Base-by-base conservation (phyloP, 805 yeast species). In the Yamadazyma takamatsuzukensis region DNA sequence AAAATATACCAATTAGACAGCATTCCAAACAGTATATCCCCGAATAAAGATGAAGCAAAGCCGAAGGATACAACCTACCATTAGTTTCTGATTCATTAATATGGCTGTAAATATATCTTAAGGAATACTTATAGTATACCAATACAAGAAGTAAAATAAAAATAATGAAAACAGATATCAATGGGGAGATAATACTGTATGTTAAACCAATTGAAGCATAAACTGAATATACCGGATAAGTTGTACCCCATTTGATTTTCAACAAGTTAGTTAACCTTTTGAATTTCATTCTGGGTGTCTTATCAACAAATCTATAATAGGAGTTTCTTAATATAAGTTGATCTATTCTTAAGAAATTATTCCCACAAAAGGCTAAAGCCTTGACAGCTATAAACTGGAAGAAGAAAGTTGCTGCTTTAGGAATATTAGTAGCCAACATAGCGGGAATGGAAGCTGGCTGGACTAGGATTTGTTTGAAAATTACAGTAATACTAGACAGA, bases 331-430 rank as follows among this genome's bases (percentile, higher is more conserved):
- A 50, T 4, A 75, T 38, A 25, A 88, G 63, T 13, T 68, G 72
- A 33, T 68, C 72, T 12, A 76, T 59, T 47, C 83, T 80, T 23
- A 88, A 49, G 25, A 89, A 64, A 39, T 78, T 78, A 36, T 76
- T 77, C 0, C 95, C 95, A 41, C 82, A 75, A 34, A 83, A 76
- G 1, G 89, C 74, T 35, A 88, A 60, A 0, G 95, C 90, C 55
- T 83, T 80, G 21, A 88, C 65, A 0, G 85, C 59, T 23, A 87
- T 62, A 48, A 81, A 86, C 3, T 89, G 83, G 53, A 80, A 80
- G 59, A 88, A 89, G 50, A 89, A 88, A 27, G 80, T 84, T 1
- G 96, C 81, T 15, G 95, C 83, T 49, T 83, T 83, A 0, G 96
- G 96, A 21, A 89, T 65, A 45, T 87, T 84, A 10, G 72, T 70